phyloP scores from a whole-genome alignment of 2,329 filamentous ascomycete genomes.

The Cadophora malorum region DNA sequence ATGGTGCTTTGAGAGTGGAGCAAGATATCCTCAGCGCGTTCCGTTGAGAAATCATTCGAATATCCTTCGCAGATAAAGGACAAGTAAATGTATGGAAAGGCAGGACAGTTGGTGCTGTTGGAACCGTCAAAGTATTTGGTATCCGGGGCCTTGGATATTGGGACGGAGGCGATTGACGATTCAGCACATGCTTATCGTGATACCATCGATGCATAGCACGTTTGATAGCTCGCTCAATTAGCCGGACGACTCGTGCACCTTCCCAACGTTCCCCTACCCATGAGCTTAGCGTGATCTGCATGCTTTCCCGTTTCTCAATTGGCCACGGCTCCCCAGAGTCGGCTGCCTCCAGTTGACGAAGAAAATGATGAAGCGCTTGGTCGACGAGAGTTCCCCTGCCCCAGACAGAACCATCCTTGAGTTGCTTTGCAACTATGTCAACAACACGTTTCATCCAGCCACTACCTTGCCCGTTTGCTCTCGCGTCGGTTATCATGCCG shows the following conservation, averaged over 20 bases:
- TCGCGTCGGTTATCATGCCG: slow-evolving; percentile 82
- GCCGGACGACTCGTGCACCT: slow-evolving; percentile 80
- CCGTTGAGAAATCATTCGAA: slow-evolving; percentile 91
- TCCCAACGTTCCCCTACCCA: slow-evolving; percentile 87
- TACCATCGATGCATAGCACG: slow-evolving; percentile 87
- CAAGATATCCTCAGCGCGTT: slow-evolving; percentile 94
- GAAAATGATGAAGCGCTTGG: slow-evolving; percentile 54
- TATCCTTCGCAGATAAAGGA: slow-evolving; percentile 87
- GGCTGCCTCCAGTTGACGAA: slow-evolving; percentile 43
- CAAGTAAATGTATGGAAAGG: slow-evolving; percentile 99
- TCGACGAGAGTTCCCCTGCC: slow-evolving; percentile 73
- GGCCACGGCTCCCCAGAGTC: slow-evolving; percentile 46
- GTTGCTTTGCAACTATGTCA: slow-evolving; percentile 86
- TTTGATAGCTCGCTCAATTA: slow-evolving; percentile 84
- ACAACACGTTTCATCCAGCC: slow-evolving; percentile 92
- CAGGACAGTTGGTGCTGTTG: slow-evolving; percentile 89
- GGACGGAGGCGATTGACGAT: slow-evolving; percentile 59
- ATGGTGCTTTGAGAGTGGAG: slow-evolving; percentile 83
- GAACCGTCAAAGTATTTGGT: slow-evolving; percentile 75
- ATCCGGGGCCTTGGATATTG: slow-evolving; percentile 76
- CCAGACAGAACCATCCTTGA: slow-evolving; percentile 86
- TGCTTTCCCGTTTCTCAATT: slow-evolving; percentile 45
- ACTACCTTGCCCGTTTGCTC: slow-evolving; percentile 62
- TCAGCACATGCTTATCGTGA: slow-evolving; percentile 74
- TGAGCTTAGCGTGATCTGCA: slow-evolving; percentile 47